These are phyloP conservation scores for Russula sp. DNA, from an alignment of 768 basidiomycete genomes.

Conservation along the genomic window DNA sequence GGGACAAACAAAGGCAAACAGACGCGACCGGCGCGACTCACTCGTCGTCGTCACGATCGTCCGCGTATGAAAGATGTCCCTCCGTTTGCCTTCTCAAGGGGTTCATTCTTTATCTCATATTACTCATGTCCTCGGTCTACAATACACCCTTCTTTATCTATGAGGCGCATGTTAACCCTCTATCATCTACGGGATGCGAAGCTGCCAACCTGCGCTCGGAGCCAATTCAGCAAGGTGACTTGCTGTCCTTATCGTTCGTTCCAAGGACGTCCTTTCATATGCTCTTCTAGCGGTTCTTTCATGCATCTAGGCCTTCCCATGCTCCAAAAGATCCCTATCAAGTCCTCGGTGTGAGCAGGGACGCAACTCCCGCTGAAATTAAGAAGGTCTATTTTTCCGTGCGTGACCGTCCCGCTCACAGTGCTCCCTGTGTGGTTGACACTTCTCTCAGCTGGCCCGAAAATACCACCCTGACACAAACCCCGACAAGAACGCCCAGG, in stretches of 20 bases:
- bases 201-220: conserved; percentile 8
- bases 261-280: conserved; percentile 15
- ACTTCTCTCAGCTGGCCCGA: conserved; percentile 77
- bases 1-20: conserved; percentile 6
- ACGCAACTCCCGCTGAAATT: conserved; percentile 82
- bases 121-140: conserved; percentile 51
- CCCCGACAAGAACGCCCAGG: conserved; percentile 84
- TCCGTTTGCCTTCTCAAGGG: conserved; percentile 42
- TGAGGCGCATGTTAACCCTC: conserved; percentile 14
- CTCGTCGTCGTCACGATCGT: conserved; percentile 11
- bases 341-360: conserved; percentile 82
- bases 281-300: conserved; percentile 62
- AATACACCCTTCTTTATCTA: conserved; percentile 18
- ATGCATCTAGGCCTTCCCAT: conserved; percentile 55
- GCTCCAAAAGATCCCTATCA: conserved; percentile 83
- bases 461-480: conserved; percentile 99
- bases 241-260: conserved; percentile 2
- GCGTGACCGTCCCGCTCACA: conserved; percentile 36
- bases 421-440: conserved; percentile 20
- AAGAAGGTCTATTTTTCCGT: conserved; percentile 98
- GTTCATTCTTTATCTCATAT: conserved; percentile 41
- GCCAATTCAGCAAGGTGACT: conserved; percentile 27
- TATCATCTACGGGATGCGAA: conserved; percentile 9
- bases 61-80: conserved; percentile 45
- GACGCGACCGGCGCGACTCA: conserved; percentile 7